These are phyloP conservation scores for Pyricularia pennisetigena DNA, from an alignment of 2,329 filamentous ascomycete genomes.

Conservation along the genomic window DNA sequence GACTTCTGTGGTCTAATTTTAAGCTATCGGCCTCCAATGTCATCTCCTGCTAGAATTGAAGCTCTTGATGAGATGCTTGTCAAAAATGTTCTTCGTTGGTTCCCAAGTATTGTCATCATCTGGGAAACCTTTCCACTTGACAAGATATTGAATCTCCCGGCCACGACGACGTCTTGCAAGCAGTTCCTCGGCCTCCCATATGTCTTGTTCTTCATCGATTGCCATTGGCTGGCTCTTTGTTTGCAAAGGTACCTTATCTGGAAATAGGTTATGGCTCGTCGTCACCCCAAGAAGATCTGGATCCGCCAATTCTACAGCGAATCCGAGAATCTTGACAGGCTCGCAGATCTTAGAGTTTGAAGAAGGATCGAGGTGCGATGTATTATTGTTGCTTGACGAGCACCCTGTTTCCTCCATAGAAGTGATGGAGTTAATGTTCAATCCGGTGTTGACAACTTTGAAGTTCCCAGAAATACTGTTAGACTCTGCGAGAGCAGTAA, in stretches of 20 bases:
- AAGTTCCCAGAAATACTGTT: no score
- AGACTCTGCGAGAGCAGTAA: not conserved
- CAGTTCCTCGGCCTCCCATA: conserved; percentile 11
- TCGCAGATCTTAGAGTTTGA: not conserved
- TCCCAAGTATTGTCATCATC: conserved; percentile 12
- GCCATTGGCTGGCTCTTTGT: not conserved
- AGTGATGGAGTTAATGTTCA: not conserved
- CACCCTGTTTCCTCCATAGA: not conserved
- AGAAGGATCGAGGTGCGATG: not conserved
- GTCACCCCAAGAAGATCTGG: not conserved
- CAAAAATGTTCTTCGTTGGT: not conserved
- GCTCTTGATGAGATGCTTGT: no score
- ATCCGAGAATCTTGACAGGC: not conserved
- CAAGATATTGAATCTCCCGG: conserved; percentile 12
- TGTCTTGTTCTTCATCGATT: conserved; percentile 7
- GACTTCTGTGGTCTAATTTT: not conserved
- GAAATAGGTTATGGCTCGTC: not conserved
- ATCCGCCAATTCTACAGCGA: not conserved
- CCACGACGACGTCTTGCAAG: conserved; percentile 13
- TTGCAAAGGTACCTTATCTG: not conserved
- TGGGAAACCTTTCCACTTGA: conserved; percentile 13
- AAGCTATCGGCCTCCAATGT: not conserved
- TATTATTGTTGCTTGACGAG: not conserved
- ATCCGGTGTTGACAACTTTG: no score
- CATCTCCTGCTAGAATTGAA: not conserved